Percentiles rank a stretch among this genome's conserved stretches.
These are phyloP conservation scores for Phialophora expanda DNA, from an alignment of 2,329 filamentous ascomycete species.

Conservation along the genomic window DNA sequence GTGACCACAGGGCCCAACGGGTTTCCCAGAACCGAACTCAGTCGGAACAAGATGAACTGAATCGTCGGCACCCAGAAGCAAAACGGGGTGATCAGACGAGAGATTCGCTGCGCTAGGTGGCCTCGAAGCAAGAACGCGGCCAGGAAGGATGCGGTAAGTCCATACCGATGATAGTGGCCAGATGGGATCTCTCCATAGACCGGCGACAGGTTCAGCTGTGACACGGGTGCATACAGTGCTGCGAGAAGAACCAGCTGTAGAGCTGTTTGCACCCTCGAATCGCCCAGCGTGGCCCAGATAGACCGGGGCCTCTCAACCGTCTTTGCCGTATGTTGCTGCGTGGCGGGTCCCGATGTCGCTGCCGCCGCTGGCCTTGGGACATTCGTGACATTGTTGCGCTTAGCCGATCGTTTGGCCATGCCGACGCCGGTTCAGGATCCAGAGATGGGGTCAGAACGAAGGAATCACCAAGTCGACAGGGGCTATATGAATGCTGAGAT, in stretches of 20 bases:
- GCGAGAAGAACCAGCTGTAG: constrained; percentile 47
- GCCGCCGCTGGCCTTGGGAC: background rate
- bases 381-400: constrained; percentile 6
- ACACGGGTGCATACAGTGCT: constrained; percentile 50
- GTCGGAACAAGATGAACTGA: constrained; percentile 72
- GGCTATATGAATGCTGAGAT: background rate
- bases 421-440: background rate
- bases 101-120: constrained; percentile 57
- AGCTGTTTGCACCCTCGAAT: constrained; percentile 38
- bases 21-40: constrained; percentile 70
- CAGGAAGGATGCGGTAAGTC: constrained; percentile 70
- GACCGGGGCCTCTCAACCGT: constrained; percentile 7
- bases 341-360: background rate
- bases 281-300: constrained; percentile 11
- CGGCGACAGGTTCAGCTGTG: constrained; percentile 76
- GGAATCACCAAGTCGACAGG: background rate
- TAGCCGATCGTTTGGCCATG: constrained; percentile 20
- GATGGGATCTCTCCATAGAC: constrained; percentile 86
- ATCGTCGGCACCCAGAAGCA: constrained; percentile 75
- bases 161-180: constrained; percentile 70
- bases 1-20: constrained; percentile 75
- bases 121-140: constrained; percentile 70
- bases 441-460: background rate
- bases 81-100: constrained; percentile 66
- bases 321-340: background rate